Base-by-base conservation (phyloP, 345 rosid species). In the Lepidium africanum region DNA sequence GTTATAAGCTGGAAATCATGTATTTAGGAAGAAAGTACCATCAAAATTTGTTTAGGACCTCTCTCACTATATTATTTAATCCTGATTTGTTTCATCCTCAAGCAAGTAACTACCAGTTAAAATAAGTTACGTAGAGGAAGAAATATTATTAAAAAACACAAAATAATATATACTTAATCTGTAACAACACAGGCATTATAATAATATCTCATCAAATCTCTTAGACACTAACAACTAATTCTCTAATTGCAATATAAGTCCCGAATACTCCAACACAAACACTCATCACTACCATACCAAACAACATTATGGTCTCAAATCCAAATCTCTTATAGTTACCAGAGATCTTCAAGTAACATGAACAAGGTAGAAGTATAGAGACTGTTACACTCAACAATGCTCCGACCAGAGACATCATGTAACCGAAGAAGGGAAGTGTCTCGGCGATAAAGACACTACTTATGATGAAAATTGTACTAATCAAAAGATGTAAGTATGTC, bases 311-410 rank as follows among this genome's bases (percentile, higher is more conserved):
- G 33, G 67, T 50, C 73, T 73, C 77, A 21, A 10, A 58, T 46
- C 62, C 49, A 40, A 58, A 12, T 11, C 19, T 50, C 72, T 59
- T 51, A 43, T 74, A 45, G 10, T 42, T 60, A 38, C 76, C 52
- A 72, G 59, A 67, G 47, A 79, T 80, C 70, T 76, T 80, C 79
- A 73, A 61, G 74, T 76, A 78, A 62, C 82, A 74, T 10, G 74
- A 5, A 19, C 81, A 78, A 13, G 84, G 82, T 36, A 80, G 54
- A 59, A 82, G 14, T 41, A 78, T 69, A 0, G 83, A 81, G 12
- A 69, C 81, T 15, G 70, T 35, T 2, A 81, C 78, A 15, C 71
- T 64, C 4, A 81, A 58, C 45, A 67, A 39, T 3, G 82, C 79
- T 63, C 87, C 85, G 30, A 61, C 65, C 11, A 81, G 48, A 2